Evolutionary conservation across 192 early-diverging fungal genomes (phyloP).

Genomic region (Coemansia sp.): DNA sequence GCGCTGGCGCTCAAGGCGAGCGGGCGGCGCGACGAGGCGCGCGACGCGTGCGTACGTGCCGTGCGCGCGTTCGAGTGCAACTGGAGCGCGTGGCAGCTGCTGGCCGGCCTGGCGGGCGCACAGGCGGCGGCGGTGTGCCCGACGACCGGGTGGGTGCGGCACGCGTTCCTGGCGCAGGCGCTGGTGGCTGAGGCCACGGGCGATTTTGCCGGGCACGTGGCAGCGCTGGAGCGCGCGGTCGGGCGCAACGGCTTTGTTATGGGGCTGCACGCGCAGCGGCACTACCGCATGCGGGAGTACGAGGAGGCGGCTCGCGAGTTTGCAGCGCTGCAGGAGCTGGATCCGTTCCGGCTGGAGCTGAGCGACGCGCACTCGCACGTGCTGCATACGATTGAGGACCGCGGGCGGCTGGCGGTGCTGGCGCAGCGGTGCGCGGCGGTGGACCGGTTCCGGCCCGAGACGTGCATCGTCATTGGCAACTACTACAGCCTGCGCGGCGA

Average conservation of each 20-base stretch:
- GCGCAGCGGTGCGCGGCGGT: slow-evolving; percentile 72
- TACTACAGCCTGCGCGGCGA: slow-evolving; percentile 86
- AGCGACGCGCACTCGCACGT: slow-evolving; percentile 88
- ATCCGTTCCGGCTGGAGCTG: slow-evolving; percentile 83
- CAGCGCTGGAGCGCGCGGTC: slow-evolving; percentile 59
- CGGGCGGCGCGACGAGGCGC: slow-evolving; percentile 51
- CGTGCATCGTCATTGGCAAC: slow-evolving; percentile 86
- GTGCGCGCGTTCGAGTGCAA: slow-evolving; percentile 77
- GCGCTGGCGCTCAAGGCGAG: slow-evolving; percentile 26
- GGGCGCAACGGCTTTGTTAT: slow-evolving; percentile 67
- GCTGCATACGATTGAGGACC: slow-evolving; percentile 77
- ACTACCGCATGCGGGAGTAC: slow-evolving; percentile 73
- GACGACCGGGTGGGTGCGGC: slow-evolving; percentile 40
- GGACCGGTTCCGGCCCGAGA: slow-evolving; percentile 86
- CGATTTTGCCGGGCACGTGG: slow-evolving; percentile 32
- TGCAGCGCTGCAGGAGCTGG: slow-evolving; percentile 64
- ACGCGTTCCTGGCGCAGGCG: slow-evolving; percentile 62
- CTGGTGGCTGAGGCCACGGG: slow-evolving; percentile 58
- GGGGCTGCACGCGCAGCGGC: slow-evolving; percentile 62
- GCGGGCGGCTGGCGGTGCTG: slow-evolving; percentile 71
- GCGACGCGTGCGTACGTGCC: slow-evolving; percentile 64
- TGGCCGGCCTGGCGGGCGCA: slow-evolving; percentile 37
- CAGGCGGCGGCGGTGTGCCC: background rate
- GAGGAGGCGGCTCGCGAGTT: slow-evolving; percentile 71
- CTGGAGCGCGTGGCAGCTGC: slow-evolving; percentile 92